Evolutionary conservation across 176 grass and related monocot species (phyloP).

Genomic region (Aegilops tauschii): DNA sequence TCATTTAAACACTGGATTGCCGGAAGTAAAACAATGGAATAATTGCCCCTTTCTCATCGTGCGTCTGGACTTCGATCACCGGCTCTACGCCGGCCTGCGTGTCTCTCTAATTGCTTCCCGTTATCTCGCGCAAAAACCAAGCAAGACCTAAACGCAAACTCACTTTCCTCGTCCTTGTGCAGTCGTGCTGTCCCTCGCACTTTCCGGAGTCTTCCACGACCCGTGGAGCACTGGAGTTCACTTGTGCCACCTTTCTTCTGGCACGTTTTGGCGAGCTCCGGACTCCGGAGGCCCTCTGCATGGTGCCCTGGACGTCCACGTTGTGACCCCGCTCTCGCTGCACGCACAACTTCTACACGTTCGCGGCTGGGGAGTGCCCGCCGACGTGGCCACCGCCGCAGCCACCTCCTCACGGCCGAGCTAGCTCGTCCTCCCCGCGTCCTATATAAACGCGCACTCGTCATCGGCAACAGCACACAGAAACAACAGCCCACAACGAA

Average conservation of each 20-base stretch:
- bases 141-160: not conserved
- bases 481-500: not conserved
- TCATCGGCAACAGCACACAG: not conserved
- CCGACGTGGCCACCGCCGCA: constrained; percentile 5
- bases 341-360: not conserved
- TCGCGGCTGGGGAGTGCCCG: not conserved
- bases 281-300: not conserved
- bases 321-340: not conserved
- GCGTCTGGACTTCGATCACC: not conserved
- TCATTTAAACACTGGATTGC: no score
- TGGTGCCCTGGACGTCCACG: constrained; percentile 16
- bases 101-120: not conserved
- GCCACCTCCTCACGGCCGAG: not conserved
- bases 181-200: not conserved
- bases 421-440: not conserved
- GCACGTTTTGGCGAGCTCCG: not conserved
- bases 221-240: not conserved
- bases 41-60: no score
- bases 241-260: not conserved
- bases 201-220: not conserved
- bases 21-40: no score
- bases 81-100: not conserved
- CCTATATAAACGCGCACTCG: not conserved
- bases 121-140: not conserved
- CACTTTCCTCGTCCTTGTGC: not conserved